phyloP scores from a whole-genome alignment of 2,329 filamentous ascomycete species.

The Cercospora janseana region DNA sequence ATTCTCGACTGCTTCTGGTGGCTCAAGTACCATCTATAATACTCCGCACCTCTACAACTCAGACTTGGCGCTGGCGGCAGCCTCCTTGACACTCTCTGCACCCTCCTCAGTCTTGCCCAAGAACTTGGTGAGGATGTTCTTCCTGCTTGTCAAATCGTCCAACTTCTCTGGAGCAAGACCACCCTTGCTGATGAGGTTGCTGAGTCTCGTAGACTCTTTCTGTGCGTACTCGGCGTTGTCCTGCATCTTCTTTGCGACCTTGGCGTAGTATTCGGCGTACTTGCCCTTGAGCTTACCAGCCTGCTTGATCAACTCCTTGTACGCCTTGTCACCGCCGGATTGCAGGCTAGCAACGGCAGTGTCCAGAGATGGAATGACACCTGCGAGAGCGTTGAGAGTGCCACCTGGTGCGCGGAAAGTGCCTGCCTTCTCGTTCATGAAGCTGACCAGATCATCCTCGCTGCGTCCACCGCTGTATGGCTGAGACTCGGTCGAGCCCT shows the following conservation, averaged over 20 bases:
- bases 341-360: constrained; percentile 67
- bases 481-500: constrained; percentile 70
- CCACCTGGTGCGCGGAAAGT: constrained; percentile 82
- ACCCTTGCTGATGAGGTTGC: constrained; percentile 80
- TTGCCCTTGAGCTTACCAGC: constrained; percentile 68
- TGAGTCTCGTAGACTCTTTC: constrained; percentile 81
- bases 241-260: constrained; percentile 80
- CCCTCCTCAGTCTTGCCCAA: constrained; percentile 35
- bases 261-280: constrained; percentile 81
- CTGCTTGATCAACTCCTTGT: constrained; percentile 69
- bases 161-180: constrained; percentile 80
- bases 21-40: background rate
- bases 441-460: constrained; percentile 73
- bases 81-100: constrained; percentile 13
- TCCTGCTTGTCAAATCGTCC: constrained; percentile 81
- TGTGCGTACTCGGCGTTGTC: constrained; percentile 73
- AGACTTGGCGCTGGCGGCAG: constrained; percentile 9
- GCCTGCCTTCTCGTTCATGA: constrained; percentile 84
- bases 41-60: constrained; percentile 2
- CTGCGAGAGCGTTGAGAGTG: constrained; percentile 72
- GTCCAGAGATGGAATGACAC: constrained; percentile 79
- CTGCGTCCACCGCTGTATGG: constrained; percentile 72
- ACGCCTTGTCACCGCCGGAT: constrained; percentile 62
- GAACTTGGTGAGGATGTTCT: constrained; percentile 84
- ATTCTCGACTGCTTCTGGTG: background rate